Evolutionary conservation across 768 basidiomycete genomes (phyloP), one percentile per base, ranked within the genome.

Genomic region (Suillus hirtellus): DNA sequence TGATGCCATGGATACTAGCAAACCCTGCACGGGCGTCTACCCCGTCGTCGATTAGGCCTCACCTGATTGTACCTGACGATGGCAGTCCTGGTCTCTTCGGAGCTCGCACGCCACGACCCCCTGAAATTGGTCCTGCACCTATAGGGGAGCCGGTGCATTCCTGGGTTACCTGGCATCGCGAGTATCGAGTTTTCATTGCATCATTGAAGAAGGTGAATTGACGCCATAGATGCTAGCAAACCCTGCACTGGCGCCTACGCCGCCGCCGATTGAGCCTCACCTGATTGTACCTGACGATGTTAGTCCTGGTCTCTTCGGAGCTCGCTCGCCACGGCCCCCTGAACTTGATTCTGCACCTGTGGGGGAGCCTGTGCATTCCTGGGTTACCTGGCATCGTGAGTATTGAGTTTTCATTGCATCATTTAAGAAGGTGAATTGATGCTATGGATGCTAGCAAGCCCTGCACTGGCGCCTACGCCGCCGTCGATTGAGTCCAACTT

Each of bases 251-350:
- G 80, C 74, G 21, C 87, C 88, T 3, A 88, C 89, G 5, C 84
- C 89, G 19, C 81, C 86, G 5, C 82, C 84, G 3, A 74, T 81
- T 59, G 83, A 85, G 62, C 80, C 89, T n/a, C 85, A 83, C 19
- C 75, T 90, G 12, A 77, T 87, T 42, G 85, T 89, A 27, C 87
- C 89, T 35, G 82, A 82, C 12, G 77, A 76, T 52, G 75, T 77
- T 43, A 86, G 83, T 62, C 87, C 86, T 49, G 90, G 91, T 37
- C 75, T 94, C 64, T 94, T 93, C 70, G 92, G 92, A 38, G 90
- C 92, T 47, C 81, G 89, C 46, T 86, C 89, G n/a, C 88, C 87
- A 12, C 77, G 81, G 12, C 69, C 68, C 15, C 73, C 79, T 1
- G 74, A 76, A 1, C 75, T 75, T 21, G 5, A 34, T 4, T 69